Conservation (phyloP, 306 rosid species). For the Vigna trinervia region DNA sequence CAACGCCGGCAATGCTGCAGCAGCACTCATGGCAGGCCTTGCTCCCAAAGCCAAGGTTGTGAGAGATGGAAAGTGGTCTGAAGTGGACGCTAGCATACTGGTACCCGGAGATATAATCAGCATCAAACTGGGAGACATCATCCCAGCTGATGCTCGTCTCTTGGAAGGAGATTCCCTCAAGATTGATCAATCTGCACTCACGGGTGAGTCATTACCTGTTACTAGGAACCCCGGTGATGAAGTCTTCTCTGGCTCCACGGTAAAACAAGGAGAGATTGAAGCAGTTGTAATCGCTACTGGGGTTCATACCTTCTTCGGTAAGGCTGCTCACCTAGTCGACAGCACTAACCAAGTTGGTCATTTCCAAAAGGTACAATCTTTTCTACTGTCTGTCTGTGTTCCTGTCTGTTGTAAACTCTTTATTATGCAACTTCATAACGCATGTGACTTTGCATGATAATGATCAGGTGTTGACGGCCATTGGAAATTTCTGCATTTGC, state of each 20-base stretch:
- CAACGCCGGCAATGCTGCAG: constrained; percentile 96
- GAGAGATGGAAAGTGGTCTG: constrained; percentile 89
- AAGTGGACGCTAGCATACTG: constrained; percentile 77
- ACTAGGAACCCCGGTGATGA: constrained; percentile 65
- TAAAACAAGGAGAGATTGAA: constrained; percentile 92
- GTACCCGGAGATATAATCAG: constrained; percentile 91
- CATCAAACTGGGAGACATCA: constrained; percentile 81
- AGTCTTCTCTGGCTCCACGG: constrained; percentile 91
- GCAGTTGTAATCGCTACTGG: constrained; percentile 96
- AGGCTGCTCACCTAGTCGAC: constrained; percentile 95
- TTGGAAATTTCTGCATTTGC: constrained; percentile 96
- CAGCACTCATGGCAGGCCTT: constrained; percentile 96
- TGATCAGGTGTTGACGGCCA: constrained; percentile 78
- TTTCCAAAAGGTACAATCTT: constrained; percentile 72
- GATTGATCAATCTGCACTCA: constrained; percentile 91
- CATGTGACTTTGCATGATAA: constrained; percentile 20
- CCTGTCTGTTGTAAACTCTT: too few relatives aligned
- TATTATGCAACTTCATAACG: not conserved
- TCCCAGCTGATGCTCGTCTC: constrained; percentile 93
- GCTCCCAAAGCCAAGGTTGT: constrained; percentile 93
- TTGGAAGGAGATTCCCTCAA: constrained; percentile 82
- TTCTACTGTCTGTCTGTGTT: too few relatives aligned
- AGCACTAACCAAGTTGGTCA: constrained; percentile 81
- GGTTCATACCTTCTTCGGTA: constrained; percentile 93
- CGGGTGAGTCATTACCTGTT: constrained; percentile 86